Evolutionary conservation across 2,329 filamentous ascomycete species (phyloP).

Genomic region (Colletotrichum ledebouriae): DNA sequence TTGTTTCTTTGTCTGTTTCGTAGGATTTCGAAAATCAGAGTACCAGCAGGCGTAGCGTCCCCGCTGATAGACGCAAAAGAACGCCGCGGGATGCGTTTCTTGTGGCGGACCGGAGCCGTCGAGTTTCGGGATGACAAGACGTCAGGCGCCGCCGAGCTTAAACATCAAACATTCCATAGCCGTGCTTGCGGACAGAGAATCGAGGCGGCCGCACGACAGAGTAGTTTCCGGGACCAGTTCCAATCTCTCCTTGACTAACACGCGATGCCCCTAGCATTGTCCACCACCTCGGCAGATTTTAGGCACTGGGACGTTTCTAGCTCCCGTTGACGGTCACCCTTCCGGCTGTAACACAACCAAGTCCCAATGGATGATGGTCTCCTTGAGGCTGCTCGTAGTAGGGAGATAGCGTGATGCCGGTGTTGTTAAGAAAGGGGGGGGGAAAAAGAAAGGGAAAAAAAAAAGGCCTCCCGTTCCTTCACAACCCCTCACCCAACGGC

Average conservation of each 20-base stretch:
- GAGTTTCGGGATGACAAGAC: not conserved
- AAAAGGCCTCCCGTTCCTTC: not conserved
- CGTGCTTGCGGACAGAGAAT: not conserved
- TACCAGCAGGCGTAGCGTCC: not conserved
- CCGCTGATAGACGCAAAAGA: not conserved
- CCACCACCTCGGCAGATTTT: not conserved
- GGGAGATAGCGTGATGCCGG: not conserved
- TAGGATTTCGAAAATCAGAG: not conserved
- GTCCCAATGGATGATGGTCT: not conserved
- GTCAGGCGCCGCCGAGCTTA: constrained; percentile 12
- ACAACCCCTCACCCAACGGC: constrained; percentile 12
- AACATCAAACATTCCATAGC: constrained; percentile 29
- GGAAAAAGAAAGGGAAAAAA: too few species aligned
- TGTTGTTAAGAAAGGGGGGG: too few species aligned
- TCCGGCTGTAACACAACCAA: not conserved
- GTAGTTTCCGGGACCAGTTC: not conserved
- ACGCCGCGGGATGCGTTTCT: not conserved
- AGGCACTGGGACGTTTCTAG: not conserved
- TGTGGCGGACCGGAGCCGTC: constrained; percentile 24
- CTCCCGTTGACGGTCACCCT: not conserved
- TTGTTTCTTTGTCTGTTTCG: constrained; percentile 23
- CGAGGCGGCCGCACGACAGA: not conserved
- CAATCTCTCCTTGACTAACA: constrained; percentile 6
- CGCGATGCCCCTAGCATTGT: not conserved
- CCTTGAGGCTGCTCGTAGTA: too few species aligned